phyloP scores from a whole-genome alignment of 202 grass and related monocot genomes.

The Panicum virgatum region DNA sequence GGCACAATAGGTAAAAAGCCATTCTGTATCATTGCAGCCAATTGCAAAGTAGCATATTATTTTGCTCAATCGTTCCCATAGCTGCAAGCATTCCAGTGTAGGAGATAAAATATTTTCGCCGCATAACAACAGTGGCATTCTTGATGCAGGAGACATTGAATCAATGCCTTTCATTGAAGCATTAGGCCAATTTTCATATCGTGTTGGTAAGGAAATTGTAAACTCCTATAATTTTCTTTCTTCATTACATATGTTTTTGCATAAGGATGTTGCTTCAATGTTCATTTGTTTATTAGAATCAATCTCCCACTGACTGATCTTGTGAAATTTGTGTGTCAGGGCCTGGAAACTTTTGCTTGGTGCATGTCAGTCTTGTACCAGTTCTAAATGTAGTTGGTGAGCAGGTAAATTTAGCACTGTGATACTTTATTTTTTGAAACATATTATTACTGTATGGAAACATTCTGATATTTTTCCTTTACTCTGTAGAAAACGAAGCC shows the following conservation, averaged over 20 bases:
- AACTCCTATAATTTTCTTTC: not conserved
- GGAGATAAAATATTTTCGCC: conserved; percentile 42
- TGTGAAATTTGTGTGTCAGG: conserved; percentile 57
- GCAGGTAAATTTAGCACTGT: conserved; percentile 56
- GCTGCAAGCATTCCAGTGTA: conserved; percentile 49
- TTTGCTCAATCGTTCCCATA: conserved; percentile 41
- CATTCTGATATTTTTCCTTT: conserved; percentile 26
- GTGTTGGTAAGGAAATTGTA: conserved; percentile 64
- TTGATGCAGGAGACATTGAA: conserved; percentile 97
- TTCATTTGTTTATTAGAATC: conserved; percentile 16
- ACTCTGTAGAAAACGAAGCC: conserved; percentile 94
- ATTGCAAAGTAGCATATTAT: not conserved
- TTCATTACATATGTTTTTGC: not conserved
- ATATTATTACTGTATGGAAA: not conserved
- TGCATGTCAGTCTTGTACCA: conserved; percentile 97
- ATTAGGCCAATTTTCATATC: conserved; percentile 92
- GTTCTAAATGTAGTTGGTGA: conserved; percentile 92
- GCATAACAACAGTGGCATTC: conserved; percentile 64
- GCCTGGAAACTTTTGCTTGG: conserved; percentile 78
- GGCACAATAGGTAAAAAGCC: conserved; percentile 82
- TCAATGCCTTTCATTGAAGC: conserved; percentile 99
- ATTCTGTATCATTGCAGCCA: conserved; percentile 7
- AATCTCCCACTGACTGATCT: conserved; percentile 7
- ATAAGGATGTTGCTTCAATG: not conserved
- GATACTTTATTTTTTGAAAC: not conserved